These are phyloP conservation scores for Oryza glumipatula DNA, from an alignment of 176 grass and related monocot species.

Conservation along the genomic window DNA sequence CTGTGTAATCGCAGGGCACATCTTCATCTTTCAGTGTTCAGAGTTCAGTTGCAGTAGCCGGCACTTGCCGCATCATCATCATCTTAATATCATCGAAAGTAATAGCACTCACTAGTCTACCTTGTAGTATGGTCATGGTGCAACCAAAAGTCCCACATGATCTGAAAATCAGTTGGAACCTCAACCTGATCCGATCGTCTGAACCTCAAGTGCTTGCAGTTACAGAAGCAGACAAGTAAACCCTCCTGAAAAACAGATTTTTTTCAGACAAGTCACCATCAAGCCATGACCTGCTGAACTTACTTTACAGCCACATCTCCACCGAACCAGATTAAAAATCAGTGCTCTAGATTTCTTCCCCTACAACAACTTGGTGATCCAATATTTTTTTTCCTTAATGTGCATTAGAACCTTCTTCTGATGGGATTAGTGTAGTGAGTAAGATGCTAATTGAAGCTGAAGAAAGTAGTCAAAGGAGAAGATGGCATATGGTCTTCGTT, in stretches of 20 bases:
- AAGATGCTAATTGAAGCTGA: neutral
- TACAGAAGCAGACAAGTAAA: constrained; percentile 23
- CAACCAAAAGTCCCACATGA: no score
- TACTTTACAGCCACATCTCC: neutral
- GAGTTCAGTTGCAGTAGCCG: no score
- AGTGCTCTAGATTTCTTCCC: neutral
- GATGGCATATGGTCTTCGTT: neutral
- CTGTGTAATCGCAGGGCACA: no score
- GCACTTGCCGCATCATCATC: no score
- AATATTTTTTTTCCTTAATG: neutral
- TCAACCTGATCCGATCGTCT: neutral
- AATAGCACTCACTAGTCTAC: no score
- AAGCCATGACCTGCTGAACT: neutral
- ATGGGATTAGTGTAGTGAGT: neutral
- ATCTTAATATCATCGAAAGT: no score
- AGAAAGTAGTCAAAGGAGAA: neutral
- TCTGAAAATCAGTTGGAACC: neutral
- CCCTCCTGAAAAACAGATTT: neutral
- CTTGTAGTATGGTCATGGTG: no score
- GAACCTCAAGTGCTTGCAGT: neutral
- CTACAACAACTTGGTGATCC: neutral
- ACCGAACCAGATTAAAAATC: neutral
- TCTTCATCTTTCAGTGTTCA: no score
- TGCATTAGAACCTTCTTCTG: neutral
- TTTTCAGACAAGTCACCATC: constrained; percentile 27